A percentile compares a stretch with the other conserved stretches of the same genome.
Conservation (phyloP, 805 yeast genomes). For the Debaryomyces tyrocola region DNA sequence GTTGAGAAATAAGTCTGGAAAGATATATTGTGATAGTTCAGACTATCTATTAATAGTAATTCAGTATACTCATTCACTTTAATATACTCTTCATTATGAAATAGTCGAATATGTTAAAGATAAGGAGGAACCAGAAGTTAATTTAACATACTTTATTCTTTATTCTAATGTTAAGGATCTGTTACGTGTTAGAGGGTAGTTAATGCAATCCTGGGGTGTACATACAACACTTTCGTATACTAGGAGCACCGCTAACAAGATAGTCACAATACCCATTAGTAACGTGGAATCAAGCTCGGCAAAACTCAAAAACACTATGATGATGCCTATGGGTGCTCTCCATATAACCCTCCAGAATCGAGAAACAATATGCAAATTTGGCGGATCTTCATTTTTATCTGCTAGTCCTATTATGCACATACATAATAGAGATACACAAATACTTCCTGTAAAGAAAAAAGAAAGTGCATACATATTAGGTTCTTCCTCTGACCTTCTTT, state of each 20-base stretch:
- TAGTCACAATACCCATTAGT: slow-evolving; percentile 44
- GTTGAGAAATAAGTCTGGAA: no score
- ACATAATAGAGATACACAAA: slow-evolving; percentile 43
- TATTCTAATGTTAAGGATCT: no score
- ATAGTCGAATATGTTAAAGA: no score
- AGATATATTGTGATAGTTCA: no score
- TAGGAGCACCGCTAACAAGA: slow-evolving; percentile 31
- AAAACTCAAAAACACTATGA: slow-evolving; percentile 45
- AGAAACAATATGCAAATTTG: slow-evolving; percentile 26
- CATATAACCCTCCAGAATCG: slow-evolving; percentile 39
- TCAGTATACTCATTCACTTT: no score
- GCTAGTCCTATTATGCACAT: slow-evolving; percentile 41
- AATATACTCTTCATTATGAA: no score
- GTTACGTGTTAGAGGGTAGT: no score
- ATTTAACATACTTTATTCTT: no score
- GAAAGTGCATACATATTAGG: slow-evolving; percentile 40
- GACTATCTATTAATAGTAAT: no score
- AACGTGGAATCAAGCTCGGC: slow-evolving; percentile 38
- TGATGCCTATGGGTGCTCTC: slow-evolving; percentile 41
- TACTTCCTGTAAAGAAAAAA: slow-evolving; percentile 54
- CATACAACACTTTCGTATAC: slow-evolving; percentile 37
- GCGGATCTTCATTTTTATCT: slow-evolving; percentile 46
- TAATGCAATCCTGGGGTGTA: slow-evolving; percentile 17
- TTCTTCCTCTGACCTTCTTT: slow-evolving; percentile 25
- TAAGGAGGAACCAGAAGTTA: no score